Conservation (phyloP, 2,329 filamentous ascomycete species). For the Verticillium longisporum region DNA sequence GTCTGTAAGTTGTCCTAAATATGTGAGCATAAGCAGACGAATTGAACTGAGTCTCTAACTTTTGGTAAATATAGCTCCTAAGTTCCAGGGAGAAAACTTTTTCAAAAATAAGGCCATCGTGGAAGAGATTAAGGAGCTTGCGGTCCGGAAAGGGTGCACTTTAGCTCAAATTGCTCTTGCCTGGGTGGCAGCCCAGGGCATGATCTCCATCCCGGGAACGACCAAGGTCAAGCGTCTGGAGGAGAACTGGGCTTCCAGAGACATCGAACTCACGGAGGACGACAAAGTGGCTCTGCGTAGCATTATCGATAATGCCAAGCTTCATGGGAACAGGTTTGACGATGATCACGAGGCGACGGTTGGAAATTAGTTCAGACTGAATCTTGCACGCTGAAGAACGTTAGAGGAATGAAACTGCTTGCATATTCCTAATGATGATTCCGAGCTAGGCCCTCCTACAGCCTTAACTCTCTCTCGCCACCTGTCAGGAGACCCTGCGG, state of each 20-base stretch:
- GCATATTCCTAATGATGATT: no score
- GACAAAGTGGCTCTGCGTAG: constrained; percentile 25
- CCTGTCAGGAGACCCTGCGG: no score
- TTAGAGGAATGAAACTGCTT: no score
- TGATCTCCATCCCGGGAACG: constrained; percentile 57
- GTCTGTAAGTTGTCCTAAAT: neutral
- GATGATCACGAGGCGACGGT: neutral
- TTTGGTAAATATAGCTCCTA: constrained; percentile 23
- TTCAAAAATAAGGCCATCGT: constrained; percentile 42
- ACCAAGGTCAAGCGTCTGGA: constrained; percentile 47
- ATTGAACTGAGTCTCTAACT: neutral
- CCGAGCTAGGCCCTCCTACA: no score
- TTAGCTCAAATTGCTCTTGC: constrained; percentile 47
- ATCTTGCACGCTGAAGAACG: no score
- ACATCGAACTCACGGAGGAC: constrained; percentile 36
- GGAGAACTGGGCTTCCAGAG: constrained; percentile 45
- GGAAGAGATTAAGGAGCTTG: constrained; percentile 36
- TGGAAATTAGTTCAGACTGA: neutral
- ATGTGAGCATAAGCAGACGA: neutral
- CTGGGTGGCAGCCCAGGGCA: constrained; percentile 46
- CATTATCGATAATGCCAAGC: neutral
- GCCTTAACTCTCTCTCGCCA: no score
- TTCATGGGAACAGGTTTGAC: neutral
- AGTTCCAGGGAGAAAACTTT: constrained; percentile 44
- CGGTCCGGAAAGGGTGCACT: constrained; percentile 40